Percentiles rank a stretch among this genome's conserved stretches.
These are phyloP conservation scores for Amphibolis antarctica DNA, from an alignment of 106 monocot species.

Conservation along the genomic window DNA sequence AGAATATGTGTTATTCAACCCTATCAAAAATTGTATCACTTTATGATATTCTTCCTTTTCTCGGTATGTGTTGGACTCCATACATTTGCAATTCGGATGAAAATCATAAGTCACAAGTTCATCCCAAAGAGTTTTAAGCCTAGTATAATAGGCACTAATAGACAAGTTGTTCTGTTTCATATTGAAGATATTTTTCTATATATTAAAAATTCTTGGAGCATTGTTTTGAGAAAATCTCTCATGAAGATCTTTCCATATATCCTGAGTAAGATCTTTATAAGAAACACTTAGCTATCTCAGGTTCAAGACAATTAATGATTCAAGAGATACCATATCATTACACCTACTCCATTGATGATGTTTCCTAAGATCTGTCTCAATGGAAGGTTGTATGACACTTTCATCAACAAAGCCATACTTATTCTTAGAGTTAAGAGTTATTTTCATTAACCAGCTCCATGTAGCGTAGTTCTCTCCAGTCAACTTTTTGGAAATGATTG, in stretches of 20 bases:
- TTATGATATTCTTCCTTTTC: neutral
- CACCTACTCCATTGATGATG: neutral
- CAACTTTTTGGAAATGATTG: too few species aligned
- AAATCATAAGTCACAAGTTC: neutral
- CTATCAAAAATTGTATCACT: neutral
- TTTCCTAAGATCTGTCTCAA: too few species aligned
- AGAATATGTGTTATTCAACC: neutral
- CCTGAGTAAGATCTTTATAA: neutral
- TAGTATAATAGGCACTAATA: neutral
- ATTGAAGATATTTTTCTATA: neutral
- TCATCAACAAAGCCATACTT: too few species aligned
- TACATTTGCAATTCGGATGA: neutral
- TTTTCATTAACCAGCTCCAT: too few species aligned
- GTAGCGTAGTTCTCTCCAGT: too few species aligned
- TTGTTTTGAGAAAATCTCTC: neutral
- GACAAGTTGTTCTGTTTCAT: neutral
- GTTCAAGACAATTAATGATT: neutral
- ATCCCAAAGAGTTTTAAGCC: neutral
- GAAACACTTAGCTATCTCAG: neutral
- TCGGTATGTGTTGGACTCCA: neutral
- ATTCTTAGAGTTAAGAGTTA: too few species aligned
- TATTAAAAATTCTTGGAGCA: neutral
- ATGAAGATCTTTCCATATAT: neutral
- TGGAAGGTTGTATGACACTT: too few species aligned
- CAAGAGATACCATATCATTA: neutral